These are phyloP conservation scores for Rhododendron williamsianum DNA, from an alignment of 148 eudicot genomes.

Conservation along the genomic window DNA sequence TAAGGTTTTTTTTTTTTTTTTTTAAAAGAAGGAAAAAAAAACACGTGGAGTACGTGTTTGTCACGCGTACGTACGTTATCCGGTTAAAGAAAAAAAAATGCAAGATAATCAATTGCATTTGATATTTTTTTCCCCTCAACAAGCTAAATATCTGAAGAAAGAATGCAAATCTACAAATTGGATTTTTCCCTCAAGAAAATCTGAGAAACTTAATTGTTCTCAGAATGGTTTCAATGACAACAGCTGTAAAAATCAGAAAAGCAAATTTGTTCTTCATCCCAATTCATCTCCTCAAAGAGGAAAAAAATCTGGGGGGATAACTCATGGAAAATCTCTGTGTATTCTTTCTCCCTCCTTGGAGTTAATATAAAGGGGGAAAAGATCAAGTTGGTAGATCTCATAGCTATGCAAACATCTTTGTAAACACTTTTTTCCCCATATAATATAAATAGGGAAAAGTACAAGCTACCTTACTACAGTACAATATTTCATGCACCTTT, in stretches of 20 bases:
- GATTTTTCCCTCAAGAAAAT: background rate
- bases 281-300: constrained; percentile 2
- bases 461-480: background rate
- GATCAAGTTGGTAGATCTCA: constrained; percentile 3
- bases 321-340: background rate
- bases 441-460: background rate
- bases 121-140: background rate
- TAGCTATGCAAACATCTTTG: background rate
- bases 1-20: background rate
- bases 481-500: background rate
- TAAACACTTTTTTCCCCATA: background rate
- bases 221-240: background rate
- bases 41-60: background rate
- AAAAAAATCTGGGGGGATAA: constrained; percentile 1
- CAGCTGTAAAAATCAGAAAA: background rate
- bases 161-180: background rate
- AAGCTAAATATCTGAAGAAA: background rate
- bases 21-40: background rate
- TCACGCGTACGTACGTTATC: background rate
- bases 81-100: background rate
- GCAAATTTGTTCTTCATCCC: background rate
- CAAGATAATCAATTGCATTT: background rate
- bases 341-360: background rate
- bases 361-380: background rate
- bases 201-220: background rate